Conservation (phyloP, 2,329 filamentous ascomycete genomes). For the Talaromyces sp. region DNA sequence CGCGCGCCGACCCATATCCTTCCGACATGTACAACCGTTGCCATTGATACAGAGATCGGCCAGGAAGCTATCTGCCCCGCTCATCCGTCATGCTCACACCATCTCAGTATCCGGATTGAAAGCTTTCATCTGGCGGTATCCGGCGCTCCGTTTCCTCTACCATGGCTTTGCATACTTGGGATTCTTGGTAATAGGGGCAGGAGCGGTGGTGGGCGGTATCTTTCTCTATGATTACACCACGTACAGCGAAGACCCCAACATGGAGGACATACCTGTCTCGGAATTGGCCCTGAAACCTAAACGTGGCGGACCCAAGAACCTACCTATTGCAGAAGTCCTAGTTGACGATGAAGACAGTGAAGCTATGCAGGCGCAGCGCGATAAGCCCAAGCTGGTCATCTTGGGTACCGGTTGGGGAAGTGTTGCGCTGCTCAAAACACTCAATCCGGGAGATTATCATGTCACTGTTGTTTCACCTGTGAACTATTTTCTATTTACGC, state of each 20-base stretch:
- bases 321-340: constrained; percentile 82
- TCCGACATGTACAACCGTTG: constrained; percentile 13
- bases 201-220: constrained; percentile 70
- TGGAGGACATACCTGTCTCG: constrained; percentile 76
- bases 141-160: constrained; percentile 56
- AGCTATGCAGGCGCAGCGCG: constrained; percentile 65
- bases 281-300: constrained; percentile 75
- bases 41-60: constrained; percentile 17
- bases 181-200: constrained; percentile 67
- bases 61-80: constrained; percentile 20
- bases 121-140: constrained; percentile 24
- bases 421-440: constrained; percentile 82
- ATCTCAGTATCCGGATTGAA: constrained; percentile 32
- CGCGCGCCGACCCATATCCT: constrained; percentile 11
- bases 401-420: constrained; percentile 94
- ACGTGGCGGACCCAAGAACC: constrained; percentile 85
- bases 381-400: constrained; percentile 90
- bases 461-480: constrained; percentile 90
- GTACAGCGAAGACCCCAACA: constrained; percentile 68
- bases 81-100: constrained; percentile 24
- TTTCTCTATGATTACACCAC: constrained; percentile 93
- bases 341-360: constrained; percentile 84
- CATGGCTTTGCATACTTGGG: constrained; percentile 69
- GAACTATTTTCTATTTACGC: constrained; percentile 97
- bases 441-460: constrained; percentile 90